A percentile compares a stretch with the other conserved stretches of the same genome.
These are phyloP conservation scores for Garcia nutans DNA, from an alignment of 345 rosid genomes.

Conservation along the genomic window DNA sequence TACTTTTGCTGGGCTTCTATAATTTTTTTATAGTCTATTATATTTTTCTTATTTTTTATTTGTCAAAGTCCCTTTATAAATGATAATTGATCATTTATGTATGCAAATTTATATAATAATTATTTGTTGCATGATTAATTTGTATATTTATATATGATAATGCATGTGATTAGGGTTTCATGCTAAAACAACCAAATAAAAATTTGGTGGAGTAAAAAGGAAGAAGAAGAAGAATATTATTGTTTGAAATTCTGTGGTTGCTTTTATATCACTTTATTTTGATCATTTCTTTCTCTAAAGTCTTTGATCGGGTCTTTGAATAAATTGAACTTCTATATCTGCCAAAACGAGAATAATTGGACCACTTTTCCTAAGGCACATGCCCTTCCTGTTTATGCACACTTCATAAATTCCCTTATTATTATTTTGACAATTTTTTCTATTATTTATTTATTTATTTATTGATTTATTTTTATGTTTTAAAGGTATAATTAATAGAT, in stretches of 20 bases:
- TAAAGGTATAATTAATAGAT: too few species aligned
- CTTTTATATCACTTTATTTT: slow-evolving; percentile 25
- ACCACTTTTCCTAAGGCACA: slow-evolving; percentile 7
- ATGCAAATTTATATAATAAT: too few species aligned
- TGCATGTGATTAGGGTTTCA: slow-evolving; percentile 1
- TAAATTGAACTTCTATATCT: slow-evolving; percentile 1
- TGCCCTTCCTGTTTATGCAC: not conserved
- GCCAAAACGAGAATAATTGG: slow-evolving; percentile 22
- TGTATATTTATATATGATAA: too few species aligned
- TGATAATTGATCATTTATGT: too few species aligned
- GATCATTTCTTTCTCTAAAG: slow-evolving; percentile 4
- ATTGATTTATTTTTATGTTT: too few species aligned
- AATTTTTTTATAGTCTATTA: too few species aligned
- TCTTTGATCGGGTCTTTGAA: slow-evolving; percentile 13
- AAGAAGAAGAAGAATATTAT: not conserved
- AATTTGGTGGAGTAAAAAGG: slow-evolving; percentile 11
- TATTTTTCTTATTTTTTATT: too few species aligned
- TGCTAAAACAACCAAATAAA: not conserved
- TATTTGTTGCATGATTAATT: not conserved
- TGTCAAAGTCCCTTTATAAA: too few species aligned
- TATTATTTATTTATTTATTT: too few species aligned
- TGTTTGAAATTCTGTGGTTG: slow-evolving; percentile 23
- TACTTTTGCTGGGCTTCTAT: too few species aligned
- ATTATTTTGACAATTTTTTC: too few species aligned
- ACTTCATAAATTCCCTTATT: too few species aligned